Percentiles rank a stretch among this genome's conserved stretches.
Conservation (phyloP, 768 basidiomycete species). For the Krasilnikovozyma curviuscula region DNA sequence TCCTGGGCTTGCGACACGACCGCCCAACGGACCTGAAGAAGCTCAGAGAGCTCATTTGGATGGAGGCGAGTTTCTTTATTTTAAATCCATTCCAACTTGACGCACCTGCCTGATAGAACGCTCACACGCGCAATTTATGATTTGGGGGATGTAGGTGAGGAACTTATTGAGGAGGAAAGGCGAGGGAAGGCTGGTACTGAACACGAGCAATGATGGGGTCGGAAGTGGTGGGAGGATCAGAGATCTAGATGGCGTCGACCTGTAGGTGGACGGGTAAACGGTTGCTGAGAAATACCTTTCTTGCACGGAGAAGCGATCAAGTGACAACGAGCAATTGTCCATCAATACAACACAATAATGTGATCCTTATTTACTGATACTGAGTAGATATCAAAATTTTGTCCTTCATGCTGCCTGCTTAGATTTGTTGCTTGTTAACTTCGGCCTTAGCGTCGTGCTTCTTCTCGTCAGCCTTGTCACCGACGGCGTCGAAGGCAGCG, state of each 20-base stretch:
- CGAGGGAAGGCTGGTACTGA: constrained; percentile 17
- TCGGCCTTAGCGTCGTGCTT: constrained; percentile 3
- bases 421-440: neutral
- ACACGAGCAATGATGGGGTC: constrained; percentile 12
- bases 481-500: constrained; percentile 8
- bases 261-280: neutral
- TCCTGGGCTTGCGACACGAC: constrained; percentile 21
- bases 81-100: too few relatives aligned
- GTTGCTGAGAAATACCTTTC: constrained; percentile 3
- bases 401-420: too few relatives aligned
- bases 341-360: too few relatives aligned
- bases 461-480: constrained; percentile 6
- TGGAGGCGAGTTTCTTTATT: constrained; percentile 18
- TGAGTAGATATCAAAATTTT: too few relatives aligned
- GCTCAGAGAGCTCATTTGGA: constrained; percentile 24
- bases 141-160: constrained; percentile 13
- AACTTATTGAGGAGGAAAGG: constrained; percentile 17
- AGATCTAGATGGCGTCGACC: neutral
- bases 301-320: too few relatives aligned
- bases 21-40: constrained; percentile 20
- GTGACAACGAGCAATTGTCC: too few relatives aligned
- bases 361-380: too few relatives aligned
- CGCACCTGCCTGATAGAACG: neutral
- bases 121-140: neutral
- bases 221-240: constrained; percentile 1